Evolutionary conservation across 2,329 filamentous ascomycete species (phyloP).

Genomic region (Mariannaea sp.): DNA sequence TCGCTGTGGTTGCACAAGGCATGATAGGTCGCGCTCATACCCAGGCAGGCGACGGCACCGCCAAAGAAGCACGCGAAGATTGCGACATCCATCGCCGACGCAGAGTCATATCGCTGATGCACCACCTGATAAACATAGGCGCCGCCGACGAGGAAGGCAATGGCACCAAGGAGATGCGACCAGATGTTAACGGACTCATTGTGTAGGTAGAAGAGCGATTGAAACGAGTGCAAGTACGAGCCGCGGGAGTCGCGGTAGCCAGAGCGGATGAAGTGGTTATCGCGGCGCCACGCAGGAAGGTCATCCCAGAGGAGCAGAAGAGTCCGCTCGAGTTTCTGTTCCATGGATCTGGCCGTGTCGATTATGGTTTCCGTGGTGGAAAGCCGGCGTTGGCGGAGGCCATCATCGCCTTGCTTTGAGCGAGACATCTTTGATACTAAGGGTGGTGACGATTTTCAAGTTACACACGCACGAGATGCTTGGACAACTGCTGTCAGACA

Average conservation of each 20-base stretch:
- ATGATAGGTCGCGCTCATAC: constrained; percentile 86
- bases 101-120: constrained; percentile 67
- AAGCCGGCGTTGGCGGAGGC: constrained; percentile 37
- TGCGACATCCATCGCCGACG: constrained; percentile 65
- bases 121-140: constrained; percentile 61
- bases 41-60: constrained; percentile 73
- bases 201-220: constrained; percentile 59
- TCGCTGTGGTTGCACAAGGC: constrained; percentile 84
- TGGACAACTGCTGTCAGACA: too few species aligned
- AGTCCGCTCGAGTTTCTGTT: constrained; percentile 47
- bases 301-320: constrained; percentile 62
- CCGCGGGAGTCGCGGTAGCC: constrained; percentile 59
- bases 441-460: not conserved
- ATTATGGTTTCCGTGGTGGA: constrained; percentile 39
- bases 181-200: constrained; percentile 69
- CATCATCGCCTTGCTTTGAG: constrained; percentile 12
- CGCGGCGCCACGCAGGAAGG: constrained; percentile 62
- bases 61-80: constrained; percentile 80
- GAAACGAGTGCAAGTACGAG: constrained; percentile 53
- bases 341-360: constrained; percentile 38
- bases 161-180: constrained; percentile 68
- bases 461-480: not conserved
- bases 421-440: constrained; percentile 21
- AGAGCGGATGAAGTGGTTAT: constrained; percentile 60
- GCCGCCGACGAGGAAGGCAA: constrained; percentile 59